These are phyloP conservation scores for Chaetomium cochliodes DNA, from an alignment of 495 filamentous ascomycete species.

Conservation along the genomic window DNA sequence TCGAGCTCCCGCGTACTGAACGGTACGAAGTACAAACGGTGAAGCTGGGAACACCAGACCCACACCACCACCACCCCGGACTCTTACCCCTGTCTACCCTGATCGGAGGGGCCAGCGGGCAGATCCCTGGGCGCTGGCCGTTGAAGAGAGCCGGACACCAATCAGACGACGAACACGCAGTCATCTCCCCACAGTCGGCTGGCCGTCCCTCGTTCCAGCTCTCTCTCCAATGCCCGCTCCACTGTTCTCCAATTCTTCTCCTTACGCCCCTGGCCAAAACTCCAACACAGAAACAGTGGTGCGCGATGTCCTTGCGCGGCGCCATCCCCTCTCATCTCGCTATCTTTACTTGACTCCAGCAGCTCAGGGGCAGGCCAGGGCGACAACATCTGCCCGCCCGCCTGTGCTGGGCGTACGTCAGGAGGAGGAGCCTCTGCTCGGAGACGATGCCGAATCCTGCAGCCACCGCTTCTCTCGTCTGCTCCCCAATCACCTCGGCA, in stretches of 20 bases:
- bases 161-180: slow-evolving; percentile 14
- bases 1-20: neutral
- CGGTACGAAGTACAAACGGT: neutral
- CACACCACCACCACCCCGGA: slow-evolving; percentile 19
- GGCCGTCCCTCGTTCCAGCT: slow-evolving; percentile 33
- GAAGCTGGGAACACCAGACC: slow-evolving; percentile 8
- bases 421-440: slow-evolving; percentile 10
- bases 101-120: slow-evolving; percentile 20
- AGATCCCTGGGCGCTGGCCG: slow-evolving; percentile 23
- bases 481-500: slow-evolving; percentile 26
- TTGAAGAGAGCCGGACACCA: slow-evolving; percentile 22
- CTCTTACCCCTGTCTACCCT: slow-evolving; percentile 24
- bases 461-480: slow-evolving; percentile 22
- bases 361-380: neutral
- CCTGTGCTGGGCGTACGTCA: slow-evolving; percentile 5
- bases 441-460: slow-evolving; percentile 22
- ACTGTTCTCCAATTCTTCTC: slow-evolving; percentile 17
- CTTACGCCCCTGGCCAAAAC: neutral
- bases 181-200: slow-evolving; percentile 24
- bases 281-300: slow-evolving; percentile 16
- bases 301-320: neutral
- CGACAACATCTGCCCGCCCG: neutral
- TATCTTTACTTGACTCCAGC: slow-evolving; percentile 4
- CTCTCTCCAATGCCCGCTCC: slow-evolving; percentile 18
- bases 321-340: slow-evolving; percentile 24